Conservation (phyloP, 257 asterid species). For the Salvia hispanica region DNA sequence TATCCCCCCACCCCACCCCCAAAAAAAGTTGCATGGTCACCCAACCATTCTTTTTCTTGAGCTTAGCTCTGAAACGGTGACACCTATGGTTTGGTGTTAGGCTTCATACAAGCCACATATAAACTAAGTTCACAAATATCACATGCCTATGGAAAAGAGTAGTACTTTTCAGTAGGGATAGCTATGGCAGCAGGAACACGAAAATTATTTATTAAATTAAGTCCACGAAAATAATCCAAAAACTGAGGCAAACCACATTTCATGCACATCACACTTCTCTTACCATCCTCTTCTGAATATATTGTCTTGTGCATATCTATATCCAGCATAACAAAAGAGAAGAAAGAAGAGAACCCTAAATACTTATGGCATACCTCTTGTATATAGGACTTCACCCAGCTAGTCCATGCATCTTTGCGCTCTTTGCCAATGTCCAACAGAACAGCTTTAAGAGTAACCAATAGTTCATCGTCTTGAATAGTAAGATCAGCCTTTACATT, state of each 20-base stretch:
- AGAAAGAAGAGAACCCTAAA: not conserved
- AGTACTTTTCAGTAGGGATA: not conserved
- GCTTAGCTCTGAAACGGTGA: not conserved
- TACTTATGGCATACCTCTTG: conserved; percentile 63
- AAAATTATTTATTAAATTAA: conserved; percentile 14
- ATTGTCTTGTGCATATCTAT: not conserved
- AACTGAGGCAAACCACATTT: not conserved
- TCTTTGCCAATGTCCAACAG: conserved; percentile 94
- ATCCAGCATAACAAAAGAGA: not conserved
- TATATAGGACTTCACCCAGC: conserved; percentile 80
- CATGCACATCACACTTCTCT: not conserved
- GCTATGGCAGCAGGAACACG: not conserved
- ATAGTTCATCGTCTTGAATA: conserved; percentile 61
- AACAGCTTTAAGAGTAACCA: conserved; percentile 85
- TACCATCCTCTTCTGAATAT: conserved; percentile 11
- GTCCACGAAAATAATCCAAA: conserved; percentile 1
- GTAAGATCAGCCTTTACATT: conserved; percentile 75
- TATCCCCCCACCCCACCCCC: not conserved
- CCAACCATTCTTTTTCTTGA: not conserved
- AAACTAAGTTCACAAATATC: not conserved
- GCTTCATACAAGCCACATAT: not conserved
- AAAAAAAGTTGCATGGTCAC: not conserved
- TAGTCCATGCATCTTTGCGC: conserved; percentile 91
- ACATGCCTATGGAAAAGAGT: not conserved
- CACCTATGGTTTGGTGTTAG: not conserved